Evolutionary conservation across 495 filamentous ascomycete genomes (phyloP), one percentile per base, ranked within the genome.

Genomic region (Sabuloglossum arenarium): DNA sequence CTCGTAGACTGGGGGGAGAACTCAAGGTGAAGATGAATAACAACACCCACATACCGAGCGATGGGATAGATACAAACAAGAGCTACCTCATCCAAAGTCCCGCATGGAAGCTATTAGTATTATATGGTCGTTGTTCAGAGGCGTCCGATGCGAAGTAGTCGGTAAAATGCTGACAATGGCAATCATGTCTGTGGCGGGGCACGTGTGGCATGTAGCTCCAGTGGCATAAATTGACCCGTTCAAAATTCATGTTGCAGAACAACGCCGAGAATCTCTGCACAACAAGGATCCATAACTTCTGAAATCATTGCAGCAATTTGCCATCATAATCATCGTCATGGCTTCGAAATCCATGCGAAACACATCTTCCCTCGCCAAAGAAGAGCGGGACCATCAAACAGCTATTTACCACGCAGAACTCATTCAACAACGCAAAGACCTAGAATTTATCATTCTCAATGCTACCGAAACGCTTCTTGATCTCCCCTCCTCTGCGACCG

Each of bases 351-450:
- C 58, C 47, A 61, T 59, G 34, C 73, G 68, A 24, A 77, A 75
- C 53, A 66, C 68, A 23, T 66, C 65, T 54, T 61, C 68, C 64
- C 60, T 67, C 50, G 57, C 63, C 43, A 54, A 37, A 16, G 53
- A 23, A 12, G 43, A 45, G 6, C 55, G 30, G 19, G 34, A 49
- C 25, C 66, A 75, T 21, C 71, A 76, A 28, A 75, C 80, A 43
- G 89, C 88, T 14, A 68, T 94, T 47, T 76, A 85, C 58, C 88
- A 94, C 69, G 88, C 90, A 12, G 75, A 78, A 57, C 72, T 81
- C 29, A 81, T 96, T 56, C 82, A 94, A 61, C 69, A 80, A 53
- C 83, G 80, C 52, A 89, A 86, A 61, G 76, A 81, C 24, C 70
- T 84, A 58, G 84, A 94, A 64, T 66, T 74, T 19, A 68, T 75